Conservation (phyloP, 306 rosid species). For the Spatholobus suberectus region DNA sequence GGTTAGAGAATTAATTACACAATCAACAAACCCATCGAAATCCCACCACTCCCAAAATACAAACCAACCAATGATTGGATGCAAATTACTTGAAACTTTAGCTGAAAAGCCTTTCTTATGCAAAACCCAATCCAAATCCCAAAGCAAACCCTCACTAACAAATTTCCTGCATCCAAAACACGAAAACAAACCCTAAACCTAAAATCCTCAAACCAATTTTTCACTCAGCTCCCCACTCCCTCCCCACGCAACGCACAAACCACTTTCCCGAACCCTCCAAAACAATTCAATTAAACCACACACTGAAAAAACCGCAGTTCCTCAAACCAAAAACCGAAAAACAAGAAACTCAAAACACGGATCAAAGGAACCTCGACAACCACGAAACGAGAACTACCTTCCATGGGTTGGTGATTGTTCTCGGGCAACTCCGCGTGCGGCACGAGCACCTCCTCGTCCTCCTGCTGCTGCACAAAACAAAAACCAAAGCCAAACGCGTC, state of each 20-base stretch:
- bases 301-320: not conserved
- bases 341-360: conserved; percentile 1
- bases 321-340: not conserved
- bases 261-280: not conserved
- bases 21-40: not conserved
- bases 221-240: not conserved
- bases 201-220: not conserved
- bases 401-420: conserved; percentile 86
- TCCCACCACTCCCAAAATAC: conserved; percentile 4
- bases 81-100: not conserved
- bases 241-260: not conserved
- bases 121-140: not conserved
- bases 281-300: conserved; percentile 37
- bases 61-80: not conserved
- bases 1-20: not conserved
- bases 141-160: not conserved
- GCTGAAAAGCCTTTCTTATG: not conserved
- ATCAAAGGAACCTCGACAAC: conserved; percentile 38
- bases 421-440: conserved; percentile 83
- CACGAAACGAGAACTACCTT: conserved; percentile 51
- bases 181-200: not conserved
- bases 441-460: conserved; percentile 89
- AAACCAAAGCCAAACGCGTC: conserved; percentile 46
- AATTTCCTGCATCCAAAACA: not conserved
- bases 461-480: conserved; percentile 64